A percentile compares a stretch with the other conserved stretches of the same genome.
Evolutionary conservation across 306 rosid species (phyloP).

Genomic region (Vigna nakashimae): DNA sequence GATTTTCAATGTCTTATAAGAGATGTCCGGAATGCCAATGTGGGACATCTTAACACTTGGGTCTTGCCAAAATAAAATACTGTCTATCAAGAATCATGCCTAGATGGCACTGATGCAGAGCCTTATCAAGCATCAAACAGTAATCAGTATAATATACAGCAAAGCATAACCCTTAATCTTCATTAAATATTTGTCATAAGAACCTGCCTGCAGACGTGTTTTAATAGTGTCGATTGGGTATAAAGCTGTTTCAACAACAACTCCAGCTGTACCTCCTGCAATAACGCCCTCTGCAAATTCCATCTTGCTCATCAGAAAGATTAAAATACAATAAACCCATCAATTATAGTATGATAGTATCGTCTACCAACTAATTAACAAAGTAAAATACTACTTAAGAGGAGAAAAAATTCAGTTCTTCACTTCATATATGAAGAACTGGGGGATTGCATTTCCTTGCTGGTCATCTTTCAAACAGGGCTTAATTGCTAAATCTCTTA

Average conservation of each 20-base stretch:
- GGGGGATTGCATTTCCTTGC: background rate
- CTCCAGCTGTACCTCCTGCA: slow-evolving; percentile 97
- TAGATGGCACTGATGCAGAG: too few species aligned
- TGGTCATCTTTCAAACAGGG: slow-evolving; percentile 21
- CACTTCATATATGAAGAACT: slow-evolving; percentile 33
- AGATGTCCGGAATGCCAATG: too few species aligned
- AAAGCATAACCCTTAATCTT: slow-evolving; percentile 33
- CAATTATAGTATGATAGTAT: slow-evolving; percentile 1
- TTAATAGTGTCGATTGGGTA: slow-evolving; percentile 97
- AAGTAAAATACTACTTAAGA: slow-evolving; percentile 8
- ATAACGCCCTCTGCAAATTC: slow-evolving; percentile 87
- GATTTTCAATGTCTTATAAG: too few species aligned
- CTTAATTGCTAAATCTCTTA: background rate
- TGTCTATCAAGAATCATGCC: too few species aligned
- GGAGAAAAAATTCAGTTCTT: background rate
- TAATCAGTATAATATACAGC: slow-evolving; percentile 26
- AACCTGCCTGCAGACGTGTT: slow-evolving; percentile 94
- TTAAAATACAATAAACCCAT: slow-evolving; percentile 29
- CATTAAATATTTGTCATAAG: slow-evolving; percentile 23
- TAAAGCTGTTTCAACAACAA: slow-evolving; percentile 92
- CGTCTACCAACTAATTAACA: slow-evolving; percentile 7
- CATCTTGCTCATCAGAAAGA: slow-evolving; percentile 44
- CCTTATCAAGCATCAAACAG: slow-evolving; percentile 30
- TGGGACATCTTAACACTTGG: too few species aligned
- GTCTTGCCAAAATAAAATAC: too few species aligned